phyloP scores from a whole-genome alignment of 257 asterid species.

The Linaria vulgaris region DNA sequence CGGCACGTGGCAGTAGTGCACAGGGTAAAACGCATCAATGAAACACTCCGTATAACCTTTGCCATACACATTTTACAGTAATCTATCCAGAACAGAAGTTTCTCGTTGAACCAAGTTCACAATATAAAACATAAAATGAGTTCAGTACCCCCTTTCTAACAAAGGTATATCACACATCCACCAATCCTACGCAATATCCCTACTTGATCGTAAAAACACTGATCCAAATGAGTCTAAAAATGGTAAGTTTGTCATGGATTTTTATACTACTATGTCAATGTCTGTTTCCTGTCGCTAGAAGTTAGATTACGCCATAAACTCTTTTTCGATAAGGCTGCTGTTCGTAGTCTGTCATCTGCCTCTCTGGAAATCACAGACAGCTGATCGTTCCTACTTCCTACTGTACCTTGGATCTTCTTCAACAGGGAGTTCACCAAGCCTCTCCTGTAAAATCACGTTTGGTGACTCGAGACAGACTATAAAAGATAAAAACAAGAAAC shows the following conservation, averaged over 20 bases:
- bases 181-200: constrained; percentile 3
- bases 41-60: no score
- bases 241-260: constrained; percentile 22
- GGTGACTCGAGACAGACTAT: not conserved
- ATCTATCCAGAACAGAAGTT: not conserved
- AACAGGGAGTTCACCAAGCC: constrained; percentile 55
- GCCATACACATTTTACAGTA: no score
- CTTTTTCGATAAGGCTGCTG: constrained; percentile 23
- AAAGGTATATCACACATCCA: not conserved
- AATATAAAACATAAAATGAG: not conserved
- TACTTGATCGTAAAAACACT: constrained; percentile 21
- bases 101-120: not conserved
- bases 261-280: constrained; percentile 36
- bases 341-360: no score
- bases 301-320: constrained; percentile 47
- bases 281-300: constrained; percentile 29
- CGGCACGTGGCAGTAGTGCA: no score
- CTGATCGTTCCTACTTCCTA: constrained; percentile 31
- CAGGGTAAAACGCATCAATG: not conserved
- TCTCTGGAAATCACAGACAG: no score
- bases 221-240: constrained; percentile 29
- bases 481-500: not conserved
- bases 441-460: constrained; percentile 51
- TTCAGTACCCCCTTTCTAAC: constrained; percentile 5
- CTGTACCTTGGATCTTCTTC: constrained; percentile 47